Conservation (phyloP, 2,329 filamentous ascomycete species). For the Teratosphaeria pseudoeucalypti region DNA sequence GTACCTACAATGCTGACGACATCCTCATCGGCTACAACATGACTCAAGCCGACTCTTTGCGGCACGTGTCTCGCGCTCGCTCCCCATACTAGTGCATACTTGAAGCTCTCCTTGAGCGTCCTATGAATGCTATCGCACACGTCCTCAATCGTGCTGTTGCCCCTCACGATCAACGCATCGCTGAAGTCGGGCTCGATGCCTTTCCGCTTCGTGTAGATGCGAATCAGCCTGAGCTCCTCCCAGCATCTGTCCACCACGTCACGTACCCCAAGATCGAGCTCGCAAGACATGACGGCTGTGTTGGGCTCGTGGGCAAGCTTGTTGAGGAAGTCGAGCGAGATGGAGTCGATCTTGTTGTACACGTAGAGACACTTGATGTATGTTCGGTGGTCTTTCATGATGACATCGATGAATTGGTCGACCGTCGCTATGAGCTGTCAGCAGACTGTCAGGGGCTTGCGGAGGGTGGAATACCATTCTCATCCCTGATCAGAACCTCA, state of each 20-base stretch:
- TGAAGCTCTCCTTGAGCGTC: conserved; percentile 94
- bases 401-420: conserved; percentile 97
- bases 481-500: conserved; percentile 89
- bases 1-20: conserved; percentile 53
- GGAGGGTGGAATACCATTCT: conserved; percentile 48
- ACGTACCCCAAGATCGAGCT: conserved; percentile 82
- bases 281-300: conserved; percentile 95
- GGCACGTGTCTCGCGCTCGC: conserved; percentile 91
- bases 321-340: conserved; percentile 88
- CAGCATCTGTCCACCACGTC: conserved; percentile 94
- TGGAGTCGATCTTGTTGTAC: conserved; percentile 98
- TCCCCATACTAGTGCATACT: conserved; percentile 96
- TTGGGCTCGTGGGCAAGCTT: conserved; percentile 83
- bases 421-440: conserved; percentile 57
- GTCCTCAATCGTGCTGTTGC: conserved; percentile 83
- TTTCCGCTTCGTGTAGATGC: conserved; percentile 94
- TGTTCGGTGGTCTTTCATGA: conserved; percentile 98
- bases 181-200: conserved; percentile 78
- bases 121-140: conserved; percentile 94
- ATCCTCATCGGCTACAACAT: conserved; percentile 63
- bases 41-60: conserved; percentile 78
- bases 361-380: conserved; percentile 94
- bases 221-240: conserved; percentile 81
- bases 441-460: not conserved
- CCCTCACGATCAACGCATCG: conserved; percentile 87